Percentiles rank a stretch among this genome's conserved stretches.
Conservation (phyloP, 2,329 filamentous ascomycete genomes). For the Colletotrichum scovillei region DNA sequence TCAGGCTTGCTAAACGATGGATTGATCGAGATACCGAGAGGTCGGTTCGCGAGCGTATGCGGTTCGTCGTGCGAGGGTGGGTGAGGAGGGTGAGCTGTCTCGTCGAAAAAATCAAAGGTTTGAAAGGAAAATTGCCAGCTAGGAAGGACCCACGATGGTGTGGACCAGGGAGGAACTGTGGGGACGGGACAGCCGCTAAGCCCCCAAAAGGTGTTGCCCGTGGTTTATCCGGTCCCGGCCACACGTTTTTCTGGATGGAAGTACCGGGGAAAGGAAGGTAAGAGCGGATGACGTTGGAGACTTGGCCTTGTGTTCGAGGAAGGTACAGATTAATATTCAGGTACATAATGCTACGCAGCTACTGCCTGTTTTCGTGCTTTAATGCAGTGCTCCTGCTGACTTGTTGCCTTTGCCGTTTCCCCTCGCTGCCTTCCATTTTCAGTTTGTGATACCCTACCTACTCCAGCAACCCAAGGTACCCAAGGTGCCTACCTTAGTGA, state of each 20-base stretch:
- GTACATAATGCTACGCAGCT: background rate
- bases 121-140: slow-evolving; percentile 40
- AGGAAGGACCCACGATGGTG: slow-evolving; percentile 36
- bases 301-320: background rate
- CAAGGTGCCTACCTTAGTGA: background rate
- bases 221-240: slow-evolving; percentile 33
- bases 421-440: background rate
- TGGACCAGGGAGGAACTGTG: slow-evolving; percentile 34
- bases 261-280: slow-evolving; percentile 10
- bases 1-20: slow-evolving; percentile 38
- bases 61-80: slow-evolving; percentile 34
- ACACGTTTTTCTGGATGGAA: slow-evolving; percentile 24
- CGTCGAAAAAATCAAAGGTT: slow-evolving; percentile 39
- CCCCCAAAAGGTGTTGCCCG: background rate
- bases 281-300: slow-evolving; percentile 31
- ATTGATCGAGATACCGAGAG: slow-evolving; percentile 32
- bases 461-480: too few species aligned
- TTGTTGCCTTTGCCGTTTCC: background rate
- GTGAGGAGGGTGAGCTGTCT: slow-evolving; percentile 36
- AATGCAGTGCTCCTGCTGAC: background rate
- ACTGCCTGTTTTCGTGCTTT: background rate
- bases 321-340: background rate
- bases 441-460: background rate
- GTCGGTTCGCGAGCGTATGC: slow-evolving; percentile 30
- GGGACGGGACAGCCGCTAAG: slow-evolving; percentile 11